phyloP scores from a whole-genome alignment of 1,284 basidiomycete species.

The Stygiomarasmius scandens region DNA sequence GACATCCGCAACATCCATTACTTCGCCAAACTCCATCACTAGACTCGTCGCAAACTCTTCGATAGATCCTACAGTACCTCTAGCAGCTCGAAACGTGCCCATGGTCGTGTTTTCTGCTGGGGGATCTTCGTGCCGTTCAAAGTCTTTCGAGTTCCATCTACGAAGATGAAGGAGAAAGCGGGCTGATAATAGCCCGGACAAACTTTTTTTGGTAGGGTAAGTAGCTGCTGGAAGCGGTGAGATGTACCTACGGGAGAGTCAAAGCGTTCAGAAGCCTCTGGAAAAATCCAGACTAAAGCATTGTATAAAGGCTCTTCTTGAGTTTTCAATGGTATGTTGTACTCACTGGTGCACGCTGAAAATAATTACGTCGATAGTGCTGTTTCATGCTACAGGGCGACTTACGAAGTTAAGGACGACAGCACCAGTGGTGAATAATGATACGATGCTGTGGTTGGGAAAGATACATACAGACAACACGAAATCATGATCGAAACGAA shows the following conservation, averaged over 20 bases:
- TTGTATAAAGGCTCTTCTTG: no score
- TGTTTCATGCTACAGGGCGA: neutral
- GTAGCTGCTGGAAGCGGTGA: neutral
- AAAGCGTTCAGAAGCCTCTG: constrained; percentile 30
- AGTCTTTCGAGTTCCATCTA: constrained; percentile 21
- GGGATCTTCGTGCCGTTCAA: no score
- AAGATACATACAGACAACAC: neutral
- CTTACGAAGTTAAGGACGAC: constrained; percentile 33
- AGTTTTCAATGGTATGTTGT: constrained; percentile 16
- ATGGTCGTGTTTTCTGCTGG: no score
- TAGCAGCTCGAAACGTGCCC: no score
- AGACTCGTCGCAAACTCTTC: no score
- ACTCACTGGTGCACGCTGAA: constrained; percentile 8
- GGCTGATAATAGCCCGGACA: constrained; percentile 37
- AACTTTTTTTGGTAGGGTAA: constrained; percentile 15
- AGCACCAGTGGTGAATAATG: constrained; percentile 29
- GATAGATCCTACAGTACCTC: no score
- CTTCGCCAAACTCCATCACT: no score
- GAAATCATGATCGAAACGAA: constrained; percentile 3
- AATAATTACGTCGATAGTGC: neutral
- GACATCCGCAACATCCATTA: no score
- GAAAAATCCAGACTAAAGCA: constrained; percentile 24
- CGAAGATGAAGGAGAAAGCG: constrained; percentile 36
- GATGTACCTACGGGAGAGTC: constrained; percentile 29
- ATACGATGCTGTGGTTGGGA: constrained; percentile 23